Evolutionary conservation across 768 basidiomycete genomes (phyloP), one percentile per base, ranked within the genome.

Genomic region (Megacollybia marginata): DNA sequence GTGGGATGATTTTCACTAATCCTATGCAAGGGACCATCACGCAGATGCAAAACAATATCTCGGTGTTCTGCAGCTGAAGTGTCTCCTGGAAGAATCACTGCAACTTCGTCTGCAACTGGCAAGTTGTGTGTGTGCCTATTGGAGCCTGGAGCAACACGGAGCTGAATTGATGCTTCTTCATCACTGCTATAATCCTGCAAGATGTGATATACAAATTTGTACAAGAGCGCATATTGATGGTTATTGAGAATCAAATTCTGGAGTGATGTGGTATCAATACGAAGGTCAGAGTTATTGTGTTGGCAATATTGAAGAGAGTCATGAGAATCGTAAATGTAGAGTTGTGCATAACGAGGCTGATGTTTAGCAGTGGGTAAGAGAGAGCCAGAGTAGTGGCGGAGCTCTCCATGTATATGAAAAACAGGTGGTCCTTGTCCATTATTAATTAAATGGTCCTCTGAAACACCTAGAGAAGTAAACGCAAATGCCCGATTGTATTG

Each of bases 21-120:
- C 2, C 56, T 47, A 16, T 52, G 23, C 4, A 74, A 51, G 2
- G 50, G 55, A 38, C 55, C 57, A 38, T 54, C 57, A 49, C 58
- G 51, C 0, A 58, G 44, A 4, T 23, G 45, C 0, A 73, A 36
- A 9, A 75, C 50, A 13, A 75, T 71, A 38, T 78, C 72, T 58
- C 51, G 1, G 47, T 36, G 20, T 32, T 33, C 6, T 55, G 62
- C 60, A 62, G 54, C 5, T 61, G 35, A n/a, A 28, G 23, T 28
- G 23, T 6, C 23, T 5, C 18, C 66, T 47, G 71, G 69, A 20
- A 77, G 34, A 35, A 79, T 63, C 0, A 69, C 65, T 36, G 71
- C 71, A 49, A 78, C 61, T 44, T 76, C 72, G 50, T 67, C 56
- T 1, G 65, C 61, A 44, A 67, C 70, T 1, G 76, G 75, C 0